Evolutionary conservation across 2,329 filamentous ascomycete species (phyloP), one percentile per base, ranked within the genome.

Genomic region (Massarina eburnea): DNA sequence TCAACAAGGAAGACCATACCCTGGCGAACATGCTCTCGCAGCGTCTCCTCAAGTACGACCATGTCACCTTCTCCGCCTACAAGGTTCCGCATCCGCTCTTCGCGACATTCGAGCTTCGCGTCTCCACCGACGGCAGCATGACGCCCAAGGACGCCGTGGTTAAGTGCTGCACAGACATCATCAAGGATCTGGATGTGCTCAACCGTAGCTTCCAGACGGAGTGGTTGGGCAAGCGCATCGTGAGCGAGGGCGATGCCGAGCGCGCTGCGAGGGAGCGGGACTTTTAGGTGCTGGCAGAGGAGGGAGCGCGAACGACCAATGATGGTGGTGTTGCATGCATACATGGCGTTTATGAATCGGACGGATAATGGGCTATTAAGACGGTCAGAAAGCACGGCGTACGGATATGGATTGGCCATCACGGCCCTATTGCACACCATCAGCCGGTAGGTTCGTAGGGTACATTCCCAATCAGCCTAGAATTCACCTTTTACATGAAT

Each of bases 1-100:
- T 99, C 73, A 89, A 90, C 73, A 97, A 96, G 72, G 94, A 99
- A 71, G 94, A 99, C 62, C 92, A 96, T 74, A 96, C 92, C 1
- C 82, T 99, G 20, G 94, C 86, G 60, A 96, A 99, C 71, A 80
- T 99, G 45, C 80, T 99, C 45, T 82, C 87, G 38, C 85, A 89
- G 63, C 89, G 92, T 62, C 86, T 99, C 46, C 85, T 94, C 74
- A 85, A 88, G 69, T 87, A 89, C 62, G 81, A 84, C 15, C 86
- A 95, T 67, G 88, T 99, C 59, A 77, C 87, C 60, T 95, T 97
- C 79, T 85, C 91, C 48, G 94, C 88, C 10, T 99, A 99, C 79
- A 95, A 95, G 73, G 83, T 81, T 34, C 67, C 69, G 30, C 69
- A 73, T 63, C 58, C 71, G 22, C 62, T 74, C 40, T 71, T 73